Evolutionary conservation across 306 rosid genomes (phyloP).

Genomic region (Carpinus viminea): DNA sequence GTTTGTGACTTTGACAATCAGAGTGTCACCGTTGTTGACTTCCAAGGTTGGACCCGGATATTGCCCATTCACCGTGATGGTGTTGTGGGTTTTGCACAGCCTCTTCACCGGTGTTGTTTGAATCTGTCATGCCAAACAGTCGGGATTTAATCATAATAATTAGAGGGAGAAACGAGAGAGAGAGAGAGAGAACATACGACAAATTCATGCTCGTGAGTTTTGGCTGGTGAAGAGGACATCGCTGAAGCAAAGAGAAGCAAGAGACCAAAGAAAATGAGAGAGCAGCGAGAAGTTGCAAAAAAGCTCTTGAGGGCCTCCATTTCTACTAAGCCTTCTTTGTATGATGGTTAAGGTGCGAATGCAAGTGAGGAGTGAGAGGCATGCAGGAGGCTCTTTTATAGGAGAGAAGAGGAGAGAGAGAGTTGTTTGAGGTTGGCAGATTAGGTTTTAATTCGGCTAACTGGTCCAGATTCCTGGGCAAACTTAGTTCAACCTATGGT

Average conservation of each 20-base stretch:
- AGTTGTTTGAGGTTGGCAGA: slow-evolving; percentile 54
- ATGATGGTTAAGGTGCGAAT: neutral
- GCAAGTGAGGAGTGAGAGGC: slow-evolving; percentile 24
- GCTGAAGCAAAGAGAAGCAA: slow-evolving; percentile 59
- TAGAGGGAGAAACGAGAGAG: neutral
- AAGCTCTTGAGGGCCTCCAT: slow-evolving; percentile 41
- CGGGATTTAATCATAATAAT: no score
- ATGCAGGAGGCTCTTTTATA: slow-evolving; percentile 35
- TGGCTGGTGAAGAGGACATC: slow-evolving; percentile 51
- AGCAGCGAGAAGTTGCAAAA: slow-evolving; percentile 23
- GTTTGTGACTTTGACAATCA: slow-evolving; percentile 71
- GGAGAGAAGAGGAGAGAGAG: slow-evolving; percentile 31
- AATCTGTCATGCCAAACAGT: slow-evolving; percentile 42
- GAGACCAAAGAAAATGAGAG: slow-evolving; percentile 35
- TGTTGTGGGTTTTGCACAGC: slow-evolving; percentile 89
- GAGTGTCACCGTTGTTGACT: slow-evolving; percentile 77
- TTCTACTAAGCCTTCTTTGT: slow-evolving; percentile 11
- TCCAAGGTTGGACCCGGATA: slow-evolving; percentile 92
- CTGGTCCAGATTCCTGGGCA: slow-evolving; percentile 35
- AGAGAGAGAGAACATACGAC: slow-evolving; percentile 52
- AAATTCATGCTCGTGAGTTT: slow-evolving; percentile 67
- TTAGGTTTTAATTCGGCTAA: slow-evolving; percentile 58
- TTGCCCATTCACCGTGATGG: slow-evolving; percentile 87
- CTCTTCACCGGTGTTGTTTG: slow-evolving; percentile 96
- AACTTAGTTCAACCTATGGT: slow-evolving; percentile 54